phyloP scores from a whole-genome alignment of 1,284 basidiomycete species.

The Ganoderma leucocontextum region DNA sequence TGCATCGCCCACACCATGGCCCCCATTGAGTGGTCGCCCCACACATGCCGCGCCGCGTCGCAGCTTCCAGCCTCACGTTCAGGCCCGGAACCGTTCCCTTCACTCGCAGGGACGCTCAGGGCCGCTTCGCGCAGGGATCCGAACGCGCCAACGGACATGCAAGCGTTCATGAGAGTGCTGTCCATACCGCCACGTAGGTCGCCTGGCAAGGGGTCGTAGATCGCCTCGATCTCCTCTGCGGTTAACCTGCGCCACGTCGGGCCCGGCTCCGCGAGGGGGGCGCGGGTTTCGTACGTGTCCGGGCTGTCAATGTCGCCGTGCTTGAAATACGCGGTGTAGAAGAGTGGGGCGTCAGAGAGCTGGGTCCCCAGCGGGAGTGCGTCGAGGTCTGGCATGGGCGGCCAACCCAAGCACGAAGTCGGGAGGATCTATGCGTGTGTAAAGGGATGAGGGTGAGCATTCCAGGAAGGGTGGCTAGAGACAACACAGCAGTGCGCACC shows the following conservation, averaged over 20 bases:
- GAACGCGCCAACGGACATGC: background rate
- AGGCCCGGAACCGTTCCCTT: background rate
- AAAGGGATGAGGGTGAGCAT: background rate
- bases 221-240: background rate
- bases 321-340: constrained; percentile 15
- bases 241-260: background rate
- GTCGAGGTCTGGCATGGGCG: background rate
- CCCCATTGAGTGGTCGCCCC: constrained; percentile 20
- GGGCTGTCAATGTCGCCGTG: background rate
- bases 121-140: background rate
- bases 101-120: background rate
- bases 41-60: constrained; percentile 17
- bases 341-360: background rate
- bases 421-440: background rate
- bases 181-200: background rate
- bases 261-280: constrained; percentile 13
- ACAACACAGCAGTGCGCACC: constrained; percentile 22
- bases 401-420: constrained; percentile 13
- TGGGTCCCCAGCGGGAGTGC: background rate
- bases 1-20: background rate
- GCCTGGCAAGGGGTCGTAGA: background rate
- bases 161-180: background rate
- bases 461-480: no score
- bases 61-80: constrained; percentile 12
- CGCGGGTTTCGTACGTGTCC: background rate